Evolutionary conservation across 139 green algal species (phyloP), one percentile per base, ranked within the genome.

Genomic region (Chlamydomonas sp.): DNA sequence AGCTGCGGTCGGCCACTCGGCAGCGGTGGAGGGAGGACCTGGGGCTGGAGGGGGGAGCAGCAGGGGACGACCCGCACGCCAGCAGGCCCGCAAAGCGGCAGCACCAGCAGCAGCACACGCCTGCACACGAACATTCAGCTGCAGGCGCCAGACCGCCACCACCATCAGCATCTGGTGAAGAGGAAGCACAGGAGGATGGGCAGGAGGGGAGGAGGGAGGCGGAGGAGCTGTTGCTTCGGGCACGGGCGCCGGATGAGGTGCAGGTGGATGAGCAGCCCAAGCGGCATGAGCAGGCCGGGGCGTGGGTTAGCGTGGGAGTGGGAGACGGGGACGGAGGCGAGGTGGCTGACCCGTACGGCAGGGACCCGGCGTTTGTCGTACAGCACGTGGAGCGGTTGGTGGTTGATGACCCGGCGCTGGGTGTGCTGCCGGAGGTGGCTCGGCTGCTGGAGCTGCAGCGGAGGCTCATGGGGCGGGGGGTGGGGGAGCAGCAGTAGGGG

Each of bases 351-450:
- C 69, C 82, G 2, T 57, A 3, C 0, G 82, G 72, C 31, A 59
- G 71, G 15, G 5, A 10, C 3, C 20, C 82, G 9, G 60, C 62
- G 6, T 86, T 86, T 60, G 79, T 61, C n/a, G 71, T 86, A 12
- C 82, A 86, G 60, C 60, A 86, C 31, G 60, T 86, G 20, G 82
- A 86, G 82, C 4, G 31, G 59, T 2, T 79, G 60, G 17, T 80
- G n/a, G 7, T 86, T 71, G 82, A 86, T 10, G 82, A 86, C 17
- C 71, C 82, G 3, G 10, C 18, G 2, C n/a, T 86, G 62, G 82
- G 68, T 1, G 71, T 86, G 60, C 71, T 86, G 71, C 82, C 82
- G n/a, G 82, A 86, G 31, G 82, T 86, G 71, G 82, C 82, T 60
- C 82, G 82, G 8, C 72, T 86, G 61, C 61, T 86, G 20, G 4